Base-by-base conservation (phyloP, 805 yeast genomes). In the Teunomyces tritomae region DNA sequence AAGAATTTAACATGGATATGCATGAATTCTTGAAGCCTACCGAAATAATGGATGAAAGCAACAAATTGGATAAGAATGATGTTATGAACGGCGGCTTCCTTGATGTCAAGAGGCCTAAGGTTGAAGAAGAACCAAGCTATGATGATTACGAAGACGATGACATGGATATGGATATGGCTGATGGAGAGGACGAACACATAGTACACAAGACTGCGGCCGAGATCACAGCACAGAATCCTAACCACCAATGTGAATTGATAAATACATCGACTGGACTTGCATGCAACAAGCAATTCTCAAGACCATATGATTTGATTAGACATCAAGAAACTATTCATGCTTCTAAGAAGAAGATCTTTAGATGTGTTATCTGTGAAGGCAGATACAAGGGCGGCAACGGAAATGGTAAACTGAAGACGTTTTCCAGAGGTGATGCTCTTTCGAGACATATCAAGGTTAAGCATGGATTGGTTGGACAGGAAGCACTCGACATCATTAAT, bases 241-340 rank as follows among this genome's bases (percentile, higher is more conserved):
- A 70, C 49, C 85, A 85, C 54, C 76, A 79, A 51, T 85, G 91
- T 62, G 72, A 69, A 47, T 70, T 84, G 64, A 65, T 76, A 8
- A 82, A 82, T 56, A 85, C 88, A 4, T 62, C 78, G 26, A 80
- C 87, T 0, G 83, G 86, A 13, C 62, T 72, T 51, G 79, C 81
- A 20, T 89, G 96, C 67, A 70, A 77, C 56, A 87, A 87, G 68
- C 83, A 83, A 59, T 92, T 92, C 62, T 89, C 97, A 13, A 80
- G 99, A 61, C 77, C 78, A 13, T 73, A 73, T 50, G 78, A 73
- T 56, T 63, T 73, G 53, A 70, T 73, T 16, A 65, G 78, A 49
- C 78, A 73, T 56, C 77, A 73, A 57, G 76, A 73, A 51, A 73
- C 78, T n/a, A 71, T 73, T n/a, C 78, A 73, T 54, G 77, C 78